Conservation (phyloP, 164 flowering plant species). For the Macadamia tetraphylla region DNA sequence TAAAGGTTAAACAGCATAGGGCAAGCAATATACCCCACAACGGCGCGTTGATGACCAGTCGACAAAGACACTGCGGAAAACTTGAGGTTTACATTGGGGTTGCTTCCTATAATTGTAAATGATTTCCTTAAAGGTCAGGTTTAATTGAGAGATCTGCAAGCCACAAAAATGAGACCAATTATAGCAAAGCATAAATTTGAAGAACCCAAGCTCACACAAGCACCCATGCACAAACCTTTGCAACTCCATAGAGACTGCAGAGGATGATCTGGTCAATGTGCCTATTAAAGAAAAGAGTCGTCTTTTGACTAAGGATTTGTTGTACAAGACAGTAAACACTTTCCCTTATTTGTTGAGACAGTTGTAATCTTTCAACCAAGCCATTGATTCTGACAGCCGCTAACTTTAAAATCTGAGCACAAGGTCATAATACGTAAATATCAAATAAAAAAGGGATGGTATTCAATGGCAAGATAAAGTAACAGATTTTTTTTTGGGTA, state of each 20-base stretch:
- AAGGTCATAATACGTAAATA: conserved; percentile 1
- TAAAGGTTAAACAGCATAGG: conserved; percentile 5
- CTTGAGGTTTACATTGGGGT: conserved; percentile 90
- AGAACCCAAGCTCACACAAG: not conserved
- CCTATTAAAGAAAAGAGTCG: conserved; percentile 73
- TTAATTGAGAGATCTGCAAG: conserved; percentile 80
- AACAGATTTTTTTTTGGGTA: not conserved
- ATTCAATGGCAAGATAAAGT: not conserved
- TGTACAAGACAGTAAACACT: conserved; percentile 77
- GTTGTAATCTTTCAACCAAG: conserved; percentile 88
- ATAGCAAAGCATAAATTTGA: not conserved
- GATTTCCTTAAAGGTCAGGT: conserved; percentile 76
- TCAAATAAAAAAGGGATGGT: not conserved
- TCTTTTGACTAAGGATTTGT: conserved; percentile 64
- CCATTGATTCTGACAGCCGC: conserved; percentile 97
- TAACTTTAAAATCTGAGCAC: conserved; percentile 65
- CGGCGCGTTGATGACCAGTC: conserved; percentile 60
- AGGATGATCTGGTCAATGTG: conserved; percentile 97
- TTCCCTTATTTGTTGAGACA: conserved; percentile 73
- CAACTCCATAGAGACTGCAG: conserved; percentile 87
- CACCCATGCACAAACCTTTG: conserved; percentile 57
- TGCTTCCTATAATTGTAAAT: conserved; percentile 84
- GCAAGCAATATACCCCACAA: conserved; percentile 52
- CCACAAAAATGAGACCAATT: conserved; percentile 5
- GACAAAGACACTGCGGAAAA: conserved; percentile 81